Evolutionary conservation across 768 basidiomycete genomes (phyloP).

Genomic region (Kwoniella mangroviensis): DNA sequence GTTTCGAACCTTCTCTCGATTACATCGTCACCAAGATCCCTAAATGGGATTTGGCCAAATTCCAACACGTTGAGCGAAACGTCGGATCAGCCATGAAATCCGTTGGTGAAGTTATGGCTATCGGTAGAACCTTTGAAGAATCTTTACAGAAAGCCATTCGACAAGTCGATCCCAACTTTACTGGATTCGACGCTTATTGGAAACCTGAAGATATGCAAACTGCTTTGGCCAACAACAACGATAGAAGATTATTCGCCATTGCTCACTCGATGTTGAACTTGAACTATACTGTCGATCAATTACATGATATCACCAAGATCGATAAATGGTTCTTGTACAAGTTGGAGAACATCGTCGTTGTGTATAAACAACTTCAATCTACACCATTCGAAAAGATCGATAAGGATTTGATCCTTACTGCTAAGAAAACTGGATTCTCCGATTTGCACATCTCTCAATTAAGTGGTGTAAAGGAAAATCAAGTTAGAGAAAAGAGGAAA

Average conservation of each 20-base stretch:
- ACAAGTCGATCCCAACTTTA: conserved; percentile 94
- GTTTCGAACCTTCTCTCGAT: conserved; percentile 97
- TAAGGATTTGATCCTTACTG: conserved; percentile 76
- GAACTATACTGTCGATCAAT: conserved; percentile 81
- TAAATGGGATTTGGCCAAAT: conserved; percentile 99
- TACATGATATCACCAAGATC: conserved; percentile 96
- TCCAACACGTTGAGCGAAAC: conserved; percentile 89
- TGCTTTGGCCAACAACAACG: conserved; percentile 81
- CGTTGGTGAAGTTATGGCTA: conserved; percentile 99
- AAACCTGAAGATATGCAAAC: conserved; percentile 81
- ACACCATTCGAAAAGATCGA: conserved; percentile 72
- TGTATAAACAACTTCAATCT: conserved; percentile 73
- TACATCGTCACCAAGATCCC: conserved; percentile 99
- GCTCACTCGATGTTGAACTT: conserved; percentile 97
- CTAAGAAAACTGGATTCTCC: conserved; percentile 94
- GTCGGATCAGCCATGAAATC: conserved; percentile 99
- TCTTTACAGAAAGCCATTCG: conserved; percentile 97
- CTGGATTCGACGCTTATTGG: conserved; percentile 95
- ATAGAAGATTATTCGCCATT: conserved; percentile 94
- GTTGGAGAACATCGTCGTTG: conserved; percentile 96
- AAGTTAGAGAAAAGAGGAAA: conserved; percentile 84
- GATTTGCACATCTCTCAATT: conserved; percentile 89
- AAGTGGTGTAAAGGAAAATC: conserved; percentile 71
- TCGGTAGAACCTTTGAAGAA: conserved; percentile 98
- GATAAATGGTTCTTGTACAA: conserved; percentile 99